These are phyloP conservation scores for Vaccinium vitisidaea DNA, from an alignment of 148 eudicot genomes.

Conservation along the genomic window DNA sequence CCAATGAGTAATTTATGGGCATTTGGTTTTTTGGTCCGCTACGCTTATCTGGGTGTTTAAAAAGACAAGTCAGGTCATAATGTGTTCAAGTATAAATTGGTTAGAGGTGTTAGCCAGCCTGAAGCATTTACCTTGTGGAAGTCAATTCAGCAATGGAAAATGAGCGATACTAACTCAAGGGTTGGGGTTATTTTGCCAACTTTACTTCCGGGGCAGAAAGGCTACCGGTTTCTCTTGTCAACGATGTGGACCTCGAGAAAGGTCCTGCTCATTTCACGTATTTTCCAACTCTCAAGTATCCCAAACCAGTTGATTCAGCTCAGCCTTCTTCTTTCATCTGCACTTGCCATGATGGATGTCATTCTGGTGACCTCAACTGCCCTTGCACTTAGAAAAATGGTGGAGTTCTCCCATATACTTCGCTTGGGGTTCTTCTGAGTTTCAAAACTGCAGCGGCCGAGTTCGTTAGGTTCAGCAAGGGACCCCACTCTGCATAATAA, in stretches of 20 bases:
- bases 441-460: too few species aligned
- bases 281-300: slow-evolving; percentile 46
- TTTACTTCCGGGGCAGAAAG: slow-evolving; percentile 78
- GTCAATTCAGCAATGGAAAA: slow-evolving; percentile 82
- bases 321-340: slow-evolving; percentile 49
- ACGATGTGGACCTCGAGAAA: slow-evolving; percentile 78
- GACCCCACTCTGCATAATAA: too few species aligned
- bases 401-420: slow-evolving; percentile 56
- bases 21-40: neutral
- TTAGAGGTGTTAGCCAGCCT: slow-evolving; percentile 71
- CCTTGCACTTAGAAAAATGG: slow-evolving; percentile 70
- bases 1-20: neutral
- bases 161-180: slow-evolving; percentile 48
- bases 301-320: slow-evolving; percentile 44
- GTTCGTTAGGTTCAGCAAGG: too few species aligned
- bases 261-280: slow-evolving; percentile 88
- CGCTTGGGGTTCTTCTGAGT: slow-evolving; percentile 55
- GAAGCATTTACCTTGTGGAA: slow-evolving; percentile 75
- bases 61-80: slow-evolving; percentile 65
- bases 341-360: slow-evolving; percentile 59
- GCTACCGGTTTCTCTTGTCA: slow-evolving; percentile 70
- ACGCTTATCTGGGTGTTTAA: neutral
- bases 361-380: slow-evolving; percentile 67
- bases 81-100: slow-evolving; percentile 79
- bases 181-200: slow-evolving; percentile 71